Base-by-base conservation (phyloP, 345 rosid species). In the Camelina neglecta region DNA sequence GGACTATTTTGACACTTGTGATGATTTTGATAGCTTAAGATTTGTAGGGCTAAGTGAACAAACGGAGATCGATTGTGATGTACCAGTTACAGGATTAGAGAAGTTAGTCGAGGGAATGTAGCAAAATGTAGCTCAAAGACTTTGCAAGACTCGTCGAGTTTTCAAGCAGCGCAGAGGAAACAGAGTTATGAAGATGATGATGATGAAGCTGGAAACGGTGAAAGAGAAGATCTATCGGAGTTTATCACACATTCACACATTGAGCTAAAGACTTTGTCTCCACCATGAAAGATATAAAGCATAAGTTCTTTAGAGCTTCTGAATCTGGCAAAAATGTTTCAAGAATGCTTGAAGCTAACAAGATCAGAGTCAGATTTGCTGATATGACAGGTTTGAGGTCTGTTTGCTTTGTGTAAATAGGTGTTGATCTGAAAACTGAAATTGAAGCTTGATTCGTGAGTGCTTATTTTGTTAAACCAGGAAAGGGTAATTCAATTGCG, bases 201-300 rank as follows among this genome's bases (percentile, higher is more conserved):
- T 12, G 77, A 47, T 7, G 86, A 83, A 53, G 83, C 75, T 82
- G 75, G 81, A 45, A 75, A 81, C 65, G 80, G 82, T 13, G 93
- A 88, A 70, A 89, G 93, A 84, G 97, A 94, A 69, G 97, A 94
- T 68, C 97, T 93, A 20, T 94, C 97, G 0, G 96, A 92, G 80
- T 94, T 85, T 72, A 92, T 94, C 49, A 94, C 97, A 9, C 98
- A 92, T 65, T 87, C n/a, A n/a, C n/a, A n/a, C n/a, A n/a, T n/a
- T n/a, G 97, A 84, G 98, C 97, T 23, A 94, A 94, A 70, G 96
- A 94, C 81, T 92, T 92, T 83, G 83, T 90, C 55, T 85, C 95
- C 2, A 94, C 95, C 77, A 89, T 94, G 71, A 94, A 92, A 83
- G 97, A 94, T 74, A 90, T 94, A 10, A 96, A 94, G 68, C 89